These are phyloP conservation scores for Rhodotorula sp. DNA, from an alignment of 1,284 basidiomycete species.

Conservation along the genomic window DNA sequence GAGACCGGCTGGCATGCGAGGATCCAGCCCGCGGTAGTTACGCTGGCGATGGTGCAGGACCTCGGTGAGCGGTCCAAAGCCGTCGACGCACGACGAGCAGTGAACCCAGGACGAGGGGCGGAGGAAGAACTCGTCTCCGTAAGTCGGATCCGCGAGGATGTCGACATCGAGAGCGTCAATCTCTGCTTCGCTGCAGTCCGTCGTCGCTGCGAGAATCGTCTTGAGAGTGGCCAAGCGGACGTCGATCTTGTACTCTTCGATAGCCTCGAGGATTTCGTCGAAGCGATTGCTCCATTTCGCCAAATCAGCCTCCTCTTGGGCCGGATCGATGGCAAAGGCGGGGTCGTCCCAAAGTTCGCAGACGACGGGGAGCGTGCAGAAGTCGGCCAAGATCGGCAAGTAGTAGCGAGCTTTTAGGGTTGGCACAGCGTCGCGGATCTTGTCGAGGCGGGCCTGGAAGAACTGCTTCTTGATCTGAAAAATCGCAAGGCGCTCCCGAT, in stretches of 20 bases:
- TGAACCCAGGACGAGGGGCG: conserved; percentile 4
- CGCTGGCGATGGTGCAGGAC: background rate
- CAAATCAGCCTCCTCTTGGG: background rate
- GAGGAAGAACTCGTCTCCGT: conserved; percentile 12
- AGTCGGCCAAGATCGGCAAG: background rate
- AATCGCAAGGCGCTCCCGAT: background rate
- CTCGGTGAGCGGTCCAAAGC: background rate
- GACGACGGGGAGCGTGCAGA: conserved; percentile 10
- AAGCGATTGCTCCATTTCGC: background rate
- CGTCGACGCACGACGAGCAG: background rate
- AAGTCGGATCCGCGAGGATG: background rate
- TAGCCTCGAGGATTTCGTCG: conserved; percentile 5
- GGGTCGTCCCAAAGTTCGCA: background rate
- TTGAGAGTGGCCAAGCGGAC: conserved; percentile 6
- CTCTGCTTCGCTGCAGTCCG: background rate
- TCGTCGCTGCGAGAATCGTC: conserved; percentile 10
- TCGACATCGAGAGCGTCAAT: conserved; percentile 4
- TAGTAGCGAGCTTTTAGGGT: background rate
- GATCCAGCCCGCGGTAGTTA: background rate
- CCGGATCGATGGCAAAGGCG: background rate
- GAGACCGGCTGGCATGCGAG: no score
- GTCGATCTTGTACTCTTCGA: background rate
- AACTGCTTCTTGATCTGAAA: background rate
- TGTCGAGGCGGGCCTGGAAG: background rate
- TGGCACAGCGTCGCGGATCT: background rate